A percentile compares a stretch with the other conserved stretches of the same genome.
Conservation (phyloP, 805 yeast genomes). For the Lachancea kluyveri region DNA sequence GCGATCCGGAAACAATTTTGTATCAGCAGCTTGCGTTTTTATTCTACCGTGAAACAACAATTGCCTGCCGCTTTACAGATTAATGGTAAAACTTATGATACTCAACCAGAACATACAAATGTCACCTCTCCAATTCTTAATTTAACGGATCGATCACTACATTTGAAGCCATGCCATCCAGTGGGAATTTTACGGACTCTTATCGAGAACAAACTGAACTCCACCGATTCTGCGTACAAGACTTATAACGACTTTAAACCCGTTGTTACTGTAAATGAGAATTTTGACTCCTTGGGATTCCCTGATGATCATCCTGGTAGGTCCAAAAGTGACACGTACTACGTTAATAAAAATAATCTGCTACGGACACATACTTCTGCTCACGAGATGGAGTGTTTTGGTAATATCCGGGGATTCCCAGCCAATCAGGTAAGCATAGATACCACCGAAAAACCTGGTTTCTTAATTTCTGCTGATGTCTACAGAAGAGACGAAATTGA, state of each 20-base stretch:
- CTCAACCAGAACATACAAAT: constrained; percentile 75
- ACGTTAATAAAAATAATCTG: constrained; percentile 64
- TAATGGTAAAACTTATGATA: constrained; percentile 44
- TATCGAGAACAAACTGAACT: constrained; percentile 61
- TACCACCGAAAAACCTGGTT: constrained; percentile 53
- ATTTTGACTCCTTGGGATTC: constrained; percentile 89
- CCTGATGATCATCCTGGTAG: constrained; percentile 92
- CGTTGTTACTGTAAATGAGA: constrained; percentile 72
- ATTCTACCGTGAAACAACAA: too few relatives aligned
- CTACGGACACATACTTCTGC: constrained; percentile 96
- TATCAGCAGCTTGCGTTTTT: background rate
- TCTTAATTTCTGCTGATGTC: constrained; percentile 90
- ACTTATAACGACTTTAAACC: constrained; percentile 73
- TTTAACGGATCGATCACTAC: constrained; percentile 67
- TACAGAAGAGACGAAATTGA: constrained; percentile 94
- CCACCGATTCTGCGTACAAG: constrained; percentile 60
- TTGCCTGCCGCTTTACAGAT: constrained; percentile 31
- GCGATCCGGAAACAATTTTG: too few relatives aligned
- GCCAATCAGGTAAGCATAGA: background rate
- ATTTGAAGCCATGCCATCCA: constrained; percentile 74
- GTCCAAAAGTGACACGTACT: constrained; percentile 87
- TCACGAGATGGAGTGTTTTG: constrained; percentile 74
- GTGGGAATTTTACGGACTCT: constrained; percentile 76
- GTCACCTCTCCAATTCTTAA: constrained; percentile 67
- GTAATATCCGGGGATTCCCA: constrained; percentile 7